Percentiles rank a stretch among this genome's conserved stretches.
These are phyloP conservation scores for Metroxylon sagu DNA, from an alignment of 176 grass and related monocot species.

Conservation along the genomic window DNA sequence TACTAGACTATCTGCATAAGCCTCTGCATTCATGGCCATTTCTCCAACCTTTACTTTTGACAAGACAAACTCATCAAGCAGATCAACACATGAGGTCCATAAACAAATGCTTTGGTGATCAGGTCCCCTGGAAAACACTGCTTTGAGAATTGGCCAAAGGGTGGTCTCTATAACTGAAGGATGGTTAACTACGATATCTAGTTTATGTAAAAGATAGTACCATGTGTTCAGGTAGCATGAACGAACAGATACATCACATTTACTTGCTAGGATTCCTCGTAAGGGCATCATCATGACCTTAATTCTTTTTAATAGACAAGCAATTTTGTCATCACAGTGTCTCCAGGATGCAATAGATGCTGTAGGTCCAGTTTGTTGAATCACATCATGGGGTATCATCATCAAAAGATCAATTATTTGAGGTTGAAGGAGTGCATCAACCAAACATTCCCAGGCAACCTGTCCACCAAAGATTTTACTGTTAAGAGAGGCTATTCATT, in stretches of 20 bases:
- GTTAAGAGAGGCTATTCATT: neutral
- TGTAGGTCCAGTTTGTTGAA: slow-evolving; percentile 11
- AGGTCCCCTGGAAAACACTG: slow-evolving; percentile 43
- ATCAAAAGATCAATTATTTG: slow-evolving; percentile 15
- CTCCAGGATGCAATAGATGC: slow-evolving; percentile 10
- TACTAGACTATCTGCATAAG: slow-evolving; percentile 2
- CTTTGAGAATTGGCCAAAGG: slow-evolving; percentile 60
- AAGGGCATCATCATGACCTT: slow-evolving; percentile 70
- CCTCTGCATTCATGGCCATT: neutral
- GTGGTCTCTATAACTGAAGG: slow-evolving; percentile 40
- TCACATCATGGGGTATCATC: slow-evolving; percentile 6
- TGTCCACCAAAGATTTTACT: slow-evolving; percentile 11
- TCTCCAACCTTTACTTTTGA: slow-evolving; percentile 28
- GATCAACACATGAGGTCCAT: slow-evolving; percentile 59
- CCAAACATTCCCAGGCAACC: slow-evolving; percentile 80
- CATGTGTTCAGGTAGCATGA: slow-evolving; percentile 66
- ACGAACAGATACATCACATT: slow-evolving; percentile 41
- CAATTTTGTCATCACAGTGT: slow-evolving; percentile 1
- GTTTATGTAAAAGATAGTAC: slow-evolving; percentile 69
- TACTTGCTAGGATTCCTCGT: slow-evolving; percentile 51
- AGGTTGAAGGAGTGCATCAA: slow-evolving; percentile 56
- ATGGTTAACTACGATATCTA: slow-evolving; percentile 48
- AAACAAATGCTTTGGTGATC: slow-evolving; percentile 40
- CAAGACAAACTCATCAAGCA: slow-evolving; percentile 56
- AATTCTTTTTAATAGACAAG: slow-evolving; percentile 50